These are phyloP conservation scores for Coprinellus aureogranulatus DNA, from an alignment of 768 basidiomycete genomes.

Conservation along the genomic window DNA sequence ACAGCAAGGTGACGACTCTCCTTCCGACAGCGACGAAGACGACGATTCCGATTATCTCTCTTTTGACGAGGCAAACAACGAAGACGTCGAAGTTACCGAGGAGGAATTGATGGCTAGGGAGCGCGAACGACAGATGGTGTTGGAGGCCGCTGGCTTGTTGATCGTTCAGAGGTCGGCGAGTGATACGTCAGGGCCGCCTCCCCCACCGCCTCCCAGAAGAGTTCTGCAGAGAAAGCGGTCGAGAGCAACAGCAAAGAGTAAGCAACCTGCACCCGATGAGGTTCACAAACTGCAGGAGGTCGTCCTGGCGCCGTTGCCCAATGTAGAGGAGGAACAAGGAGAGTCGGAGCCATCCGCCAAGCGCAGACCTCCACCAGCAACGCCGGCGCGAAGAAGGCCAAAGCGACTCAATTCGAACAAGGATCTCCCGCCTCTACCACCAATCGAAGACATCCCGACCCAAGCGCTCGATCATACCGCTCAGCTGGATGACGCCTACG, in stretches of 20 bases:
- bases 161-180: slow-evolving; percentile 65
- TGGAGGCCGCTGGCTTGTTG: slow-evolving; percentile 81
- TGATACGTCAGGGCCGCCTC: slow-evolving; percentile 33
- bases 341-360: slow-evolving; percentile 15
- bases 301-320: not conserved
- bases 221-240: slow-evolving; percentile 17
- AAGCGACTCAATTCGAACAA: slow-evolving; percentile 25
- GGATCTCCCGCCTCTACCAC: slow-evolving; percentile 56
- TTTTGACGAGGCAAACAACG: slow-evolving; percentile 34
- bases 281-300: not conserved
- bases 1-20: slow-evolving; percentile 17
- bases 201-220: slow-evolving; percentile 36
- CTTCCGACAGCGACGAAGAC: slow-evolving; percentile 29
- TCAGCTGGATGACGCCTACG: slow-evolving; percentile 79
- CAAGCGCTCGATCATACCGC: slow-evolving; percentile 37
- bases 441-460: slow-evolving; percentile 23
- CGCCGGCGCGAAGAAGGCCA: slow-evolving; percentile 28
- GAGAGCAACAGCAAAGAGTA: not conserved
- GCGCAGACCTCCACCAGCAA: slow-evolving; percentile 52
- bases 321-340: not conserved
- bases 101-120: slow-evolving; percentile 62
- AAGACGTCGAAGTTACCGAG: slow-evolving; percentile 40
- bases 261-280: slow-evolving; percentile 5
- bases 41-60: slow-evolving; percentile 38
- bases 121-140: slow-evolving; percentile 72